phyloP scores from a whole-genome alignment of 176 grass and related monocot species.

The Carex kokanica region DNA sequence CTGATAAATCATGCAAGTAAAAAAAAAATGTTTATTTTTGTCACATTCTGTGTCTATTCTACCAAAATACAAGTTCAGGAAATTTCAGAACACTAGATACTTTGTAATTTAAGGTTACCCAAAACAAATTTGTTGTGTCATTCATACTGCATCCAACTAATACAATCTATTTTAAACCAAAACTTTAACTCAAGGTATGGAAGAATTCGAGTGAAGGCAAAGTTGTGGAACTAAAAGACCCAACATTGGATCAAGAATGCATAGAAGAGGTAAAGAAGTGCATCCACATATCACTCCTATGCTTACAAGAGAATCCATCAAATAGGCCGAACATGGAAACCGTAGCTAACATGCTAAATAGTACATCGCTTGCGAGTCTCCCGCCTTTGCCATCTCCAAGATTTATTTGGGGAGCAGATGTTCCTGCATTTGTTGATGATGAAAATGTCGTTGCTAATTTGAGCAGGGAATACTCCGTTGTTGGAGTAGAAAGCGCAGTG shows the following conservation, averaged over 20 bases:
- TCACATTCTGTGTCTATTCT: no score
- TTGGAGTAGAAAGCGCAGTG: neutral
- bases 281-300: neutral
- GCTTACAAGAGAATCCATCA: neutral
- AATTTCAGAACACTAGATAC: no score
- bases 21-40: no score
- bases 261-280: conserved; percentile 3
- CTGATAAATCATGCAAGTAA: neutral
- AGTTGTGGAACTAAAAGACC: neutral
- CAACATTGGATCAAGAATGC: neutral
- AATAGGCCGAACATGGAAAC: neutral
- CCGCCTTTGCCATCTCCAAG: neutral
- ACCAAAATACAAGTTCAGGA: no score
- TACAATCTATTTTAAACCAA: no score
- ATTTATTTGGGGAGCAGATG: neutral
- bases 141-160: no score
- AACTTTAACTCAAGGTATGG: no score
- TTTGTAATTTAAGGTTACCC: no score
- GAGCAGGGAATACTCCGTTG: neutral
- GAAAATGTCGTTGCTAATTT: neutral
- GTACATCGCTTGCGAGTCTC: neutral
- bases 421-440: neutral
- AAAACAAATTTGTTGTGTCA: no score
- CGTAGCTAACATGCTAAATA: neutral
- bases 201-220: neutral